Base-by-base conservation (phyloP, 257 asterid species). In the Capsicum pubescens region DNA sequence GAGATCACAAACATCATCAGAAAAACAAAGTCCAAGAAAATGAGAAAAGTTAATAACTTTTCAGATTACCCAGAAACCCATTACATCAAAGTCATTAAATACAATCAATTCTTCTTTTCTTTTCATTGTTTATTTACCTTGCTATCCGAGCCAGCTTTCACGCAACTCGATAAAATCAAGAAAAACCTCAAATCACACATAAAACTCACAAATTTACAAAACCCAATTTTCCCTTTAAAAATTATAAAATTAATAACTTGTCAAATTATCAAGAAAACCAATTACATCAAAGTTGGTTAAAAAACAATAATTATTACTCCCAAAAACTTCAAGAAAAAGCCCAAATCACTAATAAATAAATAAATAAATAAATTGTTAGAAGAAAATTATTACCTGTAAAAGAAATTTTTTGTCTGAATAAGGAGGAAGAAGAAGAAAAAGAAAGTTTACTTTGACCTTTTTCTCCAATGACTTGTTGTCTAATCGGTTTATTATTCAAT, bases 31-130 rank as follows among this genome's bases (percentile, higher is more conserved):
- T 35, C 61, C 42, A 48, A 71, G n/a, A 46, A 72, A 19, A 72
- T 46, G 67, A 79, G 8, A 54, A 61, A 19, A n/a, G 66, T 32
- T 9, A 84, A 71, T 80, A 48, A 69, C 85, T 80, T 86, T 39
- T 86, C 57, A 71, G 16, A 72, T 72, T 12, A 21, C 21, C 63
- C 13, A 50, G 8, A 76, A 86, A 26, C 32, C 72, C 84, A 9
- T 55, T 19, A 77, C 87, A 87, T 91, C 92, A 90, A 81, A 85
- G 90, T 86, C 92, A 90, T 88, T 90, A 87, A 80, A 88, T 86
- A 50, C 60, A 74, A n/a, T n/a, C 57, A 26, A 26, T 26, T 26
- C 32, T 26, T 26, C 32, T 26, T 26, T 26, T 26, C 32, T 26
- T 26, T 26, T 26, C 32, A 26, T 26, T 26, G 1, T 26, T 26